These are phyloP conservation scores for Coemansia sp. DNA, from an alignment of 192 early-diverging fungal species.

Conservation along the genomic window DNA sequence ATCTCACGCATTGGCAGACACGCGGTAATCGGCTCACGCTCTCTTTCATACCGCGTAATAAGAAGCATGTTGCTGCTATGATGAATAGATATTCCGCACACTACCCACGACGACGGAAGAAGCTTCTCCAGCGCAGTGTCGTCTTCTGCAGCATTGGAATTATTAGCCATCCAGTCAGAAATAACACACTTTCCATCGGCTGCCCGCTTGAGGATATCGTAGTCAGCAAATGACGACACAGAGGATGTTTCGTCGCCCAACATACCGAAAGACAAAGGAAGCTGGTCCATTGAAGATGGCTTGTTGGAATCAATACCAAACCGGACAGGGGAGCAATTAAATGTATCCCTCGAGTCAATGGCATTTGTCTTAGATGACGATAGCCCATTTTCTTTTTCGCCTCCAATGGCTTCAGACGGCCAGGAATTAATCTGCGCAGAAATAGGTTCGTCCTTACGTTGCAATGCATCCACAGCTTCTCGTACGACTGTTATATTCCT, in stretches of 20 bases:
- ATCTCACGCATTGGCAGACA: constrained; percentile 72
- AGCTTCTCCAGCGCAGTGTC: constrained; percentile 46
- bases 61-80: constrained; percentile 64
- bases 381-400: neutral
- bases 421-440: constrained; percentile 22
- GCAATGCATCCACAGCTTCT: constrained; percentile 31
- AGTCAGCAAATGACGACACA: neutral
- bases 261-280: neutral
- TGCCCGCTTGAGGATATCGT: neutral
- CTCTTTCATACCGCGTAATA: constrained; percentile 62
- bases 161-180: constrained; percentile 15
- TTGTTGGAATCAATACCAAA: neutral
- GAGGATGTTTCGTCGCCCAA: neutral
- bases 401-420: constrained; percentile 23
- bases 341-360: neutral
- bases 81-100: constrained; percentile 80
- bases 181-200: constrained; percentile 26
- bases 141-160: neutral
- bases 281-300: neutral
- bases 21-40: constrained; percentile 60
- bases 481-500: constrained; percentile 43
- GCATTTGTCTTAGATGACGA: neutral
- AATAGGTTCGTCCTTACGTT: constrained; percentile 15
- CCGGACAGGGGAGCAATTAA: constrained; percentile 6
- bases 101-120: constrained; percentile 71